Base-by-base conservation (phyloP, 2,329 filamentous ascomycete genomes). In the Fusarium sp. region DNA sequence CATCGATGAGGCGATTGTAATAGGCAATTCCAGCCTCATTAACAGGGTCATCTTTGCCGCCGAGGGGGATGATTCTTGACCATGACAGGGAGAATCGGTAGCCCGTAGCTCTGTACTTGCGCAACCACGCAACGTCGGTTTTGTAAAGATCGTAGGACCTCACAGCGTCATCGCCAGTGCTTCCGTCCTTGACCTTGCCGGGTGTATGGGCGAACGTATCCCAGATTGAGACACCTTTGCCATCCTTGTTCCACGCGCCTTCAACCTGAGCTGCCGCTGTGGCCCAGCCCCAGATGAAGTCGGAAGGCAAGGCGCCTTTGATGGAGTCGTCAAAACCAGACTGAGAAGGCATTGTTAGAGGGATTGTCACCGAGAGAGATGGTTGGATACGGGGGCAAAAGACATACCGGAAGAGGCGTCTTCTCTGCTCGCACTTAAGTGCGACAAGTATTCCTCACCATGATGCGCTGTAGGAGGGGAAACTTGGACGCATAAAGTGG, bases 71-170 rank as follows among this genome's bases (percentile, higher is more conserved):
- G 57, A 89, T 83, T 38, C 86, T 83, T 11, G 84, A 83, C 86
- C 86, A 88, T 4, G 85, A 84, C 23, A 88, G 75, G 4, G 85
- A 88, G 71, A 88, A 88, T 21, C 86, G 83, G 70, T 88, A 88
- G 4, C 82, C 83, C 55, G 81, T 80, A 14, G 85, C 84, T 49
- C 84, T 82, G 48, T 83, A 83, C 49, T 81, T 72, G 70, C 86
- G 87, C 67, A 89, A 75, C 29, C 88, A 77, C 3, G 79, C 82
- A 2, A 66, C 53, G 63, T 89, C 86, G 52, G 84, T 76, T 52
- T 75, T 73, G 63, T 76, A 79, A 3, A 78, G 61, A 36, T 79
- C 72, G 57, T 79, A 79, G 25, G 75, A 76, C 6, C 72, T 67
- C 17, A 69, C 71, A 1, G 76, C 72, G 33, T 78, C 75, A n/a